Base-by-base conservation (phyloP, 148 eudicot genomes). In the Cornus suecica region DNA sequence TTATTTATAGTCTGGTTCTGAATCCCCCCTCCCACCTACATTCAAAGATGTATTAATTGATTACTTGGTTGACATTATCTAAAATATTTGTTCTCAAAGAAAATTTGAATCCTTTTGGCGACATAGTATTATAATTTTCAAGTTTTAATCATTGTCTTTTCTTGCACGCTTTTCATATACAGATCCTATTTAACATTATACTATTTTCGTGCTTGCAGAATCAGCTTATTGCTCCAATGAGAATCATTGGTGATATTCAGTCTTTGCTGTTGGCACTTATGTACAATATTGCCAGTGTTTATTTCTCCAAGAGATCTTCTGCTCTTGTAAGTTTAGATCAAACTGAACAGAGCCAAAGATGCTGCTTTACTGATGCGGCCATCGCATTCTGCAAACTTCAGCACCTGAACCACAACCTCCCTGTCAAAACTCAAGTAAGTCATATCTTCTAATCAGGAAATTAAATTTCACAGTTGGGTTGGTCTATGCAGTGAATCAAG, bases 331-430 rank as follows among this genome's bases (percentile, higher is more conserved):
- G 80, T 83, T 64, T 82, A 70, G 90, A 88, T 71, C 87, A 87
- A 73, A 80, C 63, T 13, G 98, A 91, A 70, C 84, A 84, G 81
- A 87, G 80, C 76, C 87, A 87, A 82, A 84, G 62, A 79, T 78
- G 85, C 83, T 88, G 84, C 80, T 91, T 95, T 81, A 86, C 93
- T 73, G 93, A 93, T 85, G 89, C 93, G 32, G 88, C 89, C 65
- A 90, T 91, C 77, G 82, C 91, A 63, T 95, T 95, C 83, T 91
- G 87, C 85, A 95, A 91, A 82, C 97, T 95, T 80, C 97, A 95
- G 67, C 97, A 93, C 72, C 81, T 95, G 81, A 89, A 89, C 82
- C 79, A 80, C 22, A 79, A 82, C 71, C 75, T 88, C 30, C 86
- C 91, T 58, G 85, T 90, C 37, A 93, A 88, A 87, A 83, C 84